Conservation (phyloP, 2,329 filamentous ascomycete species). For the Beauveria asiatica region DNA sequence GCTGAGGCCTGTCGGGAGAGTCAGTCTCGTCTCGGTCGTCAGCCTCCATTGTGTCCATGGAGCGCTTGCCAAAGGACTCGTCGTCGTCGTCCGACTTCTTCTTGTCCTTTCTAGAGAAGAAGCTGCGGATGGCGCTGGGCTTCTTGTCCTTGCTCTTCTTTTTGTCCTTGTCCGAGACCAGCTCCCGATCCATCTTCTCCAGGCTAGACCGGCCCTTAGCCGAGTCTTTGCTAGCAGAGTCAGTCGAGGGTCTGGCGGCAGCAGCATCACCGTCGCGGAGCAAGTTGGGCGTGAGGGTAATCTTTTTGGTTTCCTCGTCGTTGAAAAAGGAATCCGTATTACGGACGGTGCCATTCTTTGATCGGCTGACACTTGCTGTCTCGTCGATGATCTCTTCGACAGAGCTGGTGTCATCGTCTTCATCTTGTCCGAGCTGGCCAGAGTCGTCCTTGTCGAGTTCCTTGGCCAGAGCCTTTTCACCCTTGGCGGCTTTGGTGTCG, state of each 20-base stretch:
- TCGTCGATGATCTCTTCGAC: conserved; percentile 59
- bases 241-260: conserved; percentile 41
- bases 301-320: conserved; percentile 94
- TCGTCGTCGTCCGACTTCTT: conserved; percentile 51
- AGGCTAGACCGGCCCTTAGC: conserved; percentile 56
- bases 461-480: neutral
- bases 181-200: conserved; percentile 54
- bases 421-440: neutral
- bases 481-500: conserved; percentile 1
- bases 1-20: conserved; percentile 45
- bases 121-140: conserved; percentile 46
- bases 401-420: conserved; percentile 34
- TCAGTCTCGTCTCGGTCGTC: conserved; percentile 37
- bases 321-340: conserved; percentile 97
- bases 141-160: conserved; percentile 65
- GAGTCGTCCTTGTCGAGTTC: conserved; percentile 2
- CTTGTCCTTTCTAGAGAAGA: conserved; percentile 56
- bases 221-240: conserved; percentile 34
- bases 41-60: conserved; percentile 46
- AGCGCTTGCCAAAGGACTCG: conserved; percentile 53
- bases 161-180: conserved; percentile 59
- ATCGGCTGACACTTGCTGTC: conserved; percentile 47
- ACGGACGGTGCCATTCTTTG: conserved; percentile 76
- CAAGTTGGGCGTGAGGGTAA: conserved; percentile 88
- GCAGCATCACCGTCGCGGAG: conserved; percentile 67